phyloP scores from a whole-genome alignment of 768 basidiomycete genomes.

The Pleurotus eryngii region DNA sequence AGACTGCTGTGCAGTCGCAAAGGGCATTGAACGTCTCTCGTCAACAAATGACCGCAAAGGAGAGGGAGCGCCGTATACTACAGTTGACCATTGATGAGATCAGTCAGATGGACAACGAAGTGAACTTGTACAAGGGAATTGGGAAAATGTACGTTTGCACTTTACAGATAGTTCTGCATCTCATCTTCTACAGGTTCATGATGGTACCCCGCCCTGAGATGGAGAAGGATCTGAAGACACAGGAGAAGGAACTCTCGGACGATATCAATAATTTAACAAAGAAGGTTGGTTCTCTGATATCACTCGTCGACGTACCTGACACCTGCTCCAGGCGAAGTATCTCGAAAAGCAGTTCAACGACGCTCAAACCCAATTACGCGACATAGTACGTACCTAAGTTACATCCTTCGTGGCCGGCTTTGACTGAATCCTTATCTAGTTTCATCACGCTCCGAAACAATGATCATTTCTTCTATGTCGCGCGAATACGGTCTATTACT shows the following conservation, averaged over 20 bases:
- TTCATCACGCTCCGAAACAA: slow-evolving; percentile 34
- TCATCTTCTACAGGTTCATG: slow-evolving; percentile 68
- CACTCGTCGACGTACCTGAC: neutral
- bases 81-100: slow-evolving; percentile 89
- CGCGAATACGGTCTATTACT: no score
- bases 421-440: slow-evolving; percentile 21
- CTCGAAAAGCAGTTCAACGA: slow-evolving; percentile 93
- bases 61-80: slow-evolving; percentile 85
- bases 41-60: slow-evolving; percentile 78
- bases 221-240: slow-evolving; percentile 67
- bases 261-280: slow-evolving; percentile 81
- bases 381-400: slow-evolving; percentile 57
- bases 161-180: neutral
- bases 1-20: slow-evolving; percentile 85
- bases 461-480: slow-evolving; percentile 5
- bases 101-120: slow-evolving; percentile 60
- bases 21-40: slow-evolving; percentile 66
- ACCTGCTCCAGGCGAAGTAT: slow-evolving; percentile 67
- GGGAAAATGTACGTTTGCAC: slow-evolving; percentile 75
- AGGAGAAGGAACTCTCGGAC: slow-evolving; percentile 82
- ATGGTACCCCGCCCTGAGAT: slow-evolving; percentile 77
- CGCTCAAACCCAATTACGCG: slow-evolving; percentile 80
- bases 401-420: neutral
- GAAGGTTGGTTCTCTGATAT: slow-evolving; percentile 54
- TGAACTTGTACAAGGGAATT: slow-evolving; percentile 90